These are phyloP conservation scores for Pharnaceum exiguum DNA, from an alignment of 148 eudicot genomes.

Conservation along the genomic window DNA sequence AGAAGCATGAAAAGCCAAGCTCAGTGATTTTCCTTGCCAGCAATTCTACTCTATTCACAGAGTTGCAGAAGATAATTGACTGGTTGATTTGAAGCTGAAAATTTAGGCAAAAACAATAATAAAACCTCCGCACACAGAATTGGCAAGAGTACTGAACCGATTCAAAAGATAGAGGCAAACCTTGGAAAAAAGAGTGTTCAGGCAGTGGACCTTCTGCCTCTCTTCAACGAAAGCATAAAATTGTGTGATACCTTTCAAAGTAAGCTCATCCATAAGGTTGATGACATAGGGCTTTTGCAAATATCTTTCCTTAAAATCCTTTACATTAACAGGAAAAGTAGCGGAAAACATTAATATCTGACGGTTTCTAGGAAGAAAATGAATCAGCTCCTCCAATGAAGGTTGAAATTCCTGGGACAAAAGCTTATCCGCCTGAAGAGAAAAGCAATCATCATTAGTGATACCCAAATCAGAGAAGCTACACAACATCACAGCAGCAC, in stretches of 20 bases:
- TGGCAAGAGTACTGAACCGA: not conserved
- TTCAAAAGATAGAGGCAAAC: constrained; percentile 30
- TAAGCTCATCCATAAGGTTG: constrained; percentile 91
- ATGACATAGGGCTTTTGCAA: constrained; percentile 70
- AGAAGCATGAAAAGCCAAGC: constrained; percentile 91
- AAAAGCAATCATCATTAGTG: constrained; percentile 18
- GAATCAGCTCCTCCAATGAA: constrained; percentile 64
- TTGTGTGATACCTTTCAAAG: constrained; percentile 85
- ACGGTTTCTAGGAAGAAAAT: constrained; percentile 52
- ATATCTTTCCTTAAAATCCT: constrained; percentile 77
- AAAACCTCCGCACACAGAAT: constrained; percentile 1
- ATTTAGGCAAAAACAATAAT: constrained; percentile 6
- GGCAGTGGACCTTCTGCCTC: constrained; percentile 87
- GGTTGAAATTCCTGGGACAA: constrained; percentile 82
- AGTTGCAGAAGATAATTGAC: constrained; percentile 90
- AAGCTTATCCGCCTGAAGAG: constrained; percentile 70
- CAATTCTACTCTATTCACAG: constrained; percentile 87
- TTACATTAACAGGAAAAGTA: constrained; percentile 88
- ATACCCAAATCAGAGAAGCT: not conserved
- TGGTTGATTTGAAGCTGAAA: constrained; percentile 94
- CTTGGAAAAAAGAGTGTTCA: constrained; percentile 90
- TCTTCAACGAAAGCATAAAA: constrained; percentile 92
- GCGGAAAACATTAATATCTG: constrained; percentile 87
- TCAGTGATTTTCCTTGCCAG: constrained; percentile 90
- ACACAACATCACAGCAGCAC: not conserved